phyloP scores from a whole-genome alignment of 78 protist genomes.

The slime mould (Dictyostelium discoideum) region DNA sequence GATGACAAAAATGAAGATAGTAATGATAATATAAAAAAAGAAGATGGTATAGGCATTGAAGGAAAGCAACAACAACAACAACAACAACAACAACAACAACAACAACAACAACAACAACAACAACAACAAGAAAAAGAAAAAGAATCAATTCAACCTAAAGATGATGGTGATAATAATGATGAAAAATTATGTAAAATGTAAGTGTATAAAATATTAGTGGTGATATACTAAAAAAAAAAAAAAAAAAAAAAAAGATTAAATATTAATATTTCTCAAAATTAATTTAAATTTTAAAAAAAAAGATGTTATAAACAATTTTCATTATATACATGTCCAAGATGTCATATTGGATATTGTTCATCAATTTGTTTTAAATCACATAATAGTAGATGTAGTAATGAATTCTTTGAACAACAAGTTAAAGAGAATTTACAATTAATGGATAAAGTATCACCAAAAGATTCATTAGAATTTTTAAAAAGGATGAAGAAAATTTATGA shows the following conservation, averaged over 20 bases:
- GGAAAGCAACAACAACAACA: neutral
- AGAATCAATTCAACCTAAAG: too few relatives aligned
- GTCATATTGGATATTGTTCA: slow-evolving; percentile 56
- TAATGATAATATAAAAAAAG: neutral
- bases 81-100: neutral
- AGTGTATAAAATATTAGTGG: too few relatives aligned
- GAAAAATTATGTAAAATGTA: slow-evolving; percentile 39
- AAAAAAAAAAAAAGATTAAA: neutral
- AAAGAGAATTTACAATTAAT: slow-evolving; percentile 19
- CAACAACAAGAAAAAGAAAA: neutral
- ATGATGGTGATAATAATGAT: neutral
- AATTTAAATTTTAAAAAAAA: neutral
- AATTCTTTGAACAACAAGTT: slow-evolving; percentile 29
- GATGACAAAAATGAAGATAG: neutral
- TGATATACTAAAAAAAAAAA: too few relatives aligned
- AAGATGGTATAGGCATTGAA: neutral
- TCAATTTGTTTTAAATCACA: slow-evolving; percentile 47
- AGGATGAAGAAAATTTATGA: slow-evolving; percentile 62
- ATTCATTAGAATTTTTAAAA: slow-evolving; percentile 17
- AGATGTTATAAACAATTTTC: slow-evolving; percentile 64
- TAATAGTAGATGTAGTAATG: slow-evolving; percentile 38
- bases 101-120: neutral
- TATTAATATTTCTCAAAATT: neutral
- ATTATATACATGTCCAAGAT: slow-evolving; percentile 67
- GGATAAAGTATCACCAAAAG: slow-evolving; percentile 38